phyloP scores from a whole-genome alignment of 31 red algal genomes.

The Asparagopsis taxiformis region DNA sequence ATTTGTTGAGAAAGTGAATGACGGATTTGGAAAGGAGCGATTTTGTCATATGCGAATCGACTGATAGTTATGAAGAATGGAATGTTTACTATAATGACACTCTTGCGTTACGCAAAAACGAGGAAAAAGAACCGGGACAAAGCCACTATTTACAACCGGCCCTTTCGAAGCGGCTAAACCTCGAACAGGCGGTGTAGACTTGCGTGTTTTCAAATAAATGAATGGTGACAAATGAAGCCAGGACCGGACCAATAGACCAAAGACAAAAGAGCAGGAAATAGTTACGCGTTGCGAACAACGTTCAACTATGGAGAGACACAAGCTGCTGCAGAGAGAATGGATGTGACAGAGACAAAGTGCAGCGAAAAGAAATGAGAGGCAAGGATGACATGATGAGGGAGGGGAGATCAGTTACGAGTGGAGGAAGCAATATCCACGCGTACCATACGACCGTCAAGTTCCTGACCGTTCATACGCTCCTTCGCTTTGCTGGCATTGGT shows the following conservation, averaged over 20 bases:
- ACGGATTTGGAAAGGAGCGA: slow-evolving; percentile 24
- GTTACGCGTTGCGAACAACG: too few species aligned
- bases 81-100: not conserved
- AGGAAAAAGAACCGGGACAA: slow-evolving; percentile 2
- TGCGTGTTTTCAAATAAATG: too few species aligned
- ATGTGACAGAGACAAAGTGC: not conserved
- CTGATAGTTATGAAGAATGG: not conserved
- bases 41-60: slow-evolving; percentile 24
- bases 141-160: too few species aligned
- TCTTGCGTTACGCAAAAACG: not conserved
- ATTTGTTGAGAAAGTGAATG: slow-evolving; percentile 8
- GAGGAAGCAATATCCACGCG: slow-evolving; percentile 54
- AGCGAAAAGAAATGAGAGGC: not conserved
- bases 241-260: too few species aligned
- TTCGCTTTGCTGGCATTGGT: slow-evolving; percentile 21
- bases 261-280: too few species aligned
- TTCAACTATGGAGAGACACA: too few species aligned
- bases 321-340: not conserved
- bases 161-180: too few species aligned
- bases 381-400: not conserved
- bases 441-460: slow-evolving; percentile 42
- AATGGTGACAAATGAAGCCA: too few species aligned
- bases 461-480: slow-evolving; percentile 34
- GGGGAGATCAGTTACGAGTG: not conserved
- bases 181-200: too few species aligned